These are phyloP conservation scores for Mycena sanguinolenta DNA, from an alignment of 768 basidiomycete species.

Conservation along the genomic window DNA sequence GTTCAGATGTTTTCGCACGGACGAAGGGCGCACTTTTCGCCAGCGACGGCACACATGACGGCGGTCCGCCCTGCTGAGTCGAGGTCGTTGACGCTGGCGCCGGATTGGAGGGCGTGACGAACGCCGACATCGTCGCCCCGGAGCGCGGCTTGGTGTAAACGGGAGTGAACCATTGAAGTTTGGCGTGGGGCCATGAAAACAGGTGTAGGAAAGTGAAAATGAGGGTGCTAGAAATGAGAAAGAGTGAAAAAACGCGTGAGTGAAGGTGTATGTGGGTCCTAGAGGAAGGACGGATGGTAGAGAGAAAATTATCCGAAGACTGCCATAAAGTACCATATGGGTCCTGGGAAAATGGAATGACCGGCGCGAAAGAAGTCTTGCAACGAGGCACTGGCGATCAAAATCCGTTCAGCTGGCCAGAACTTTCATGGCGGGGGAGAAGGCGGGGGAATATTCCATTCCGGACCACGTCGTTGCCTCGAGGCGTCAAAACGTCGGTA, in stretches of 20 bases:
- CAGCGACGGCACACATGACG: slow-evolving; percentile 78
- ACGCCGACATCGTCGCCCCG: slow-evolving; percentile 69
- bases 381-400: slow-evolving; percentile 40
- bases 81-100: slow-evolving; percentile 77
- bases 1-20: slow-evolving; percentile 15
- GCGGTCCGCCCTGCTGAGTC: slow-evolving; percentile 73
- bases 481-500: slow-evolving; percentile 37
- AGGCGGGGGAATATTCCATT: slow-evolving; percentile 36
- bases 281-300: slow-evolving; percentile 33
- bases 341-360: slow-evolving; percentile 28
- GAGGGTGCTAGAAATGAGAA: slow-evolving; percentile 27
- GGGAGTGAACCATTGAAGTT: slow-evolving; percentile 52
- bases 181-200: slow-evolving; percentile 42
- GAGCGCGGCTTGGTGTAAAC: slow-evolving; percentile 68
- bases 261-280: slow-evolving; percentile 28
- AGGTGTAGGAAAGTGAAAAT: slow-evolving; percentile 21
- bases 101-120: slow-evolving; percentile 64
- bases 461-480: slow-evolving; percentile 31
- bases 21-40: slow-evolving; percentile 68
- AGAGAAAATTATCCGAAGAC: slow-evolving; percentile 22
- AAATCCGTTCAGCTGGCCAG: slow-evolving; percentile 20
- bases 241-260: slow-evolving; percentile 37
- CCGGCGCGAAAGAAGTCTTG: slow-evolving; percentile 32
- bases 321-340: slow-evolving; percentile 33
- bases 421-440: slow-evolving; percentile 1